Percentiles rank a stretch among this genome's conserved stretches.
Conservation (phyloP, 192 early-diverging fungal species). For the Rhizophagus sp. region DNA sequence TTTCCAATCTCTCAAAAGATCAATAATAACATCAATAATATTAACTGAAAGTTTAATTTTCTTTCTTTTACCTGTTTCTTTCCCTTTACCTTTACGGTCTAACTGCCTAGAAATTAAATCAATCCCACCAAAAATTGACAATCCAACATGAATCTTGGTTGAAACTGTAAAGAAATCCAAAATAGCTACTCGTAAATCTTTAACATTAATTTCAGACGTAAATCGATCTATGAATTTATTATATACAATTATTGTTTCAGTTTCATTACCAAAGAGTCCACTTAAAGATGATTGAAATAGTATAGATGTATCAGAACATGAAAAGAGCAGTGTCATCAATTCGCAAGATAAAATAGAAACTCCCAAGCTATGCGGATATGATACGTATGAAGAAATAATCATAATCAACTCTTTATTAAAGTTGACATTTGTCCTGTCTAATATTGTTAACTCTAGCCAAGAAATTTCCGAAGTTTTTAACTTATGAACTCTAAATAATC, state of each 20-base stretch:
- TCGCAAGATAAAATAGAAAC: conserved; percentile 45
- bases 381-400: conserved; percentile 39
- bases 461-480: conserved; percentile 36
- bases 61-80: conserved; percentile 31
- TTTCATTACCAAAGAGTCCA: conserved; percentile 47
- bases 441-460: conserved; percentile 46
- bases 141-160: conserved; percentile 45
- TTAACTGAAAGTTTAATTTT: conserved; percentile 29
- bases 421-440: conserved; percentile 44
- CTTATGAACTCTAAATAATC: conserved; percentile 38
- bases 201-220: conserved; percentile 24
- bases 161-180: conserved; percentile 51
- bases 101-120: conserved; percentile 34
- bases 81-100: conserved; percentile 28
- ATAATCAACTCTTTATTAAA: conserved; percentile 41
- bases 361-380: conserved; percentile 37
- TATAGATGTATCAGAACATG: conserved; percentile 38
- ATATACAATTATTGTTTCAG: conserved; percentile 43
- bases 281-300: conserved; percentile 43
- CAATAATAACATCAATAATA: conserved; percentile 42
- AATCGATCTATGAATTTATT: conserved; percentile 32
- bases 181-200: conserved; percentile 39
- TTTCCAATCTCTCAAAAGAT: conserved; percentile 40
- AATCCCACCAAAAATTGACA: conserved; percentile 41
- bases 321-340: conserved; percentile 48